Evolutionary conservation across 2,329 filamentous ascomycete species (phyloP).

Genomic region (Botrytis squamosa): DNA sequence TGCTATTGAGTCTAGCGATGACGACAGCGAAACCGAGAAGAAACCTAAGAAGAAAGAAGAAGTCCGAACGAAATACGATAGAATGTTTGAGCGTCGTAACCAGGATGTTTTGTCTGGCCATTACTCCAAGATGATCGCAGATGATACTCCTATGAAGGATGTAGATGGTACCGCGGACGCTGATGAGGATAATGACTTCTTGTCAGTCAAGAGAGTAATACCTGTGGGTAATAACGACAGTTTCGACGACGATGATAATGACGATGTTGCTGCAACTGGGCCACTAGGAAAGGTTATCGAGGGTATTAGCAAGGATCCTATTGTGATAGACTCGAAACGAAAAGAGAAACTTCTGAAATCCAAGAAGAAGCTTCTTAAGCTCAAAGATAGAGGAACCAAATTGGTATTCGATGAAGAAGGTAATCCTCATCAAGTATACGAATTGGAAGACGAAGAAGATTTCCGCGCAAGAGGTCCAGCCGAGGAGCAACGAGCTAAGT

Average conservation of each 20-base stretch:
- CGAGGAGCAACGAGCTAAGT: constrained; percentile 72
- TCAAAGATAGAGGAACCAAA: constrained; percentile 82
- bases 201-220: constrained; percentile 86
- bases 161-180: constrained; percentile 50
- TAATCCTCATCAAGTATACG: constrained; percentile 79
- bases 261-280: constrained; percentile 43
- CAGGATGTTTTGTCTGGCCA: constrained; percentile 94
- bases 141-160: constrained; percentile 50
- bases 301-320: constrained; percentile 65
- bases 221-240: constrained; percentile 57
- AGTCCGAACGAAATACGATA: constrained; percentile 91
- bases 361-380: constrained; percentile 90
- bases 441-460: constrained; percentile 79
- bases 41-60: constrained; percentile 64
- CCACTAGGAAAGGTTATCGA: constrained; percentile 59
- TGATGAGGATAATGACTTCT: constrained; percentile 77
- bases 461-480: constrained; percentile 75
- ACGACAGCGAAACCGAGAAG: constrained; percentile 55
- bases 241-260: constrained; percentile 44
- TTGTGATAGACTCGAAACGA: constrained; percentile 90
- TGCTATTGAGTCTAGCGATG: constrained; percentile 58
- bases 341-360: constrained; percentile 92
- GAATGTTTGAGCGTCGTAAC: constrained; percentile 96
- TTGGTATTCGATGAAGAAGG: constrained; percentile 92
- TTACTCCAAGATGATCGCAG: constrained; percentile 79